Evolutionary conservation across 1,139 yeast species (phyloP).

Genomic region (Hyphopichia buzzinii): DNA sequence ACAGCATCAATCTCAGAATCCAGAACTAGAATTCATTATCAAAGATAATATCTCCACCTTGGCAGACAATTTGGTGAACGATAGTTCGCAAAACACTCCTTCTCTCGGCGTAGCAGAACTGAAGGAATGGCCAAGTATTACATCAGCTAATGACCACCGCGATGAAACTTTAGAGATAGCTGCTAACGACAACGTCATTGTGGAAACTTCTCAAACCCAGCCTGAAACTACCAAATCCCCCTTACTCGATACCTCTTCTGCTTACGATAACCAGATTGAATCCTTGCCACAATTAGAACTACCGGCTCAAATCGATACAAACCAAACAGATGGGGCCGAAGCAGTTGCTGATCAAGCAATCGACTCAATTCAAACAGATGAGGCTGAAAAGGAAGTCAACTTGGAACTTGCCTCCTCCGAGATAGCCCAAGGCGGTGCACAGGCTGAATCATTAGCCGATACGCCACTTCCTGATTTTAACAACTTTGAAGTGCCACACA

Average conservation of each 20-base stretch:
- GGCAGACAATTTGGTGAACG: too few relatives aligned
- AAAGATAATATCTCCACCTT: not conserved
- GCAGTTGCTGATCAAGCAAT: not conserved
- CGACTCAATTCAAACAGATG: not conserved
- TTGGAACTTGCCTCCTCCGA: too few relatives aligned
- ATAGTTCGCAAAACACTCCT: constrained; percentile 11
- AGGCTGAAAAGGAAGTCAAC: not conserved
- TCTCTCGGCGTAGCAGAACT: too few relatives aligned
- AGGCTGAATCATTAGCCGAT: too few relatives aligned
- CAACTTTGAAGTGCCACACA: too few relatives aligned
- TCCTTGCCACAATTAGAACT: not conserved
- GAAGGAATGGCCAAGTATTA: too few relatives aligned
- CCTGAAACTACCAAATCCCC: not conserved
- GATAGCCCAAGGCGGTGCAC: too few relatives aligned
- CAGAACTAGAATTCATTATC: not conserved
- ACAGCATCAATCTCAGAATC: not conserved
- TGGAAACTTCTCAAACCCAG: not conserved
- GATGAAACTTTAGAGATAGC: too few relatives aligned
- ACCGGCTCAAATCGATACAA: not conserved
- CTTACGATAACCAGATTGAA: not conserved
- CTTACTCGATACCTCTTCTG: not conserved
- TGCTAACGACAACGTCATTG: not conserved
- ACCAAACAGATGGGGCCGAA: not conserved
- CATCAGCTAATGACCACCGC: too few relatives aligned
- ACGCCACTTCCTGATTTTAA: too few relatives aligned